These are phyloP conservation scores for Gilbertella persicaria DNA, from an alignment of 371 early-diverging fungal species.

Conservation along the genomic window DNA sequence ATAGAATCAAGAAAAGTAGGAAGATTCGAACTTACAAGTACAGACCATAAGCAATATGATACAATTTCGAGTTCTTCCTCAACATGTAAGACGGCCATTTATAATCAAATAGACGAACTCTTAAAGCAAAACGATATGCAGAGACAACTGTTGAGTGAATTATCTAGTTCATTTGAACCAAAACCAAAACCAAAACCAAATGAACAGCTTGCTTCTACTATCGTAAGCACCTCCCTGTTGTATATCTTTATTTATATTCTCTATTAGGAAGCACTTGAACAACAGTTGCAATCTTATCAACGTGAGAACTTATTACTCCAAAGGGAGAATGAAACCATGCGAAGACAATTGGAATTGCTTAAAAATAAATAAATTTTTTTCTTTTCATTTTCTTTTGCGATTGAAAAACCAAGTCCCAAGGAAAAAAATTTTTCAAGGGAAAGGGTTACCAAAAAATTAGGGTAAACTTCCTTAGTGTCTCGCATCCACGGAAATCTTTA, in stretches of 20 bases:
- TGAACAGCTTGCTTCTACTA: slow-evolving; percentile 4
- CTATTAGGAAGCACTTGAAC: slow-evolving; percentile 43
- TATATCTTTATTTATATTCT: too few species aligned
- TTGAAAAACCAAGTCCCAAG: slow-evolving; percentile 4
- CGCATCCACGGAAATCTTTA: slow-evolving; percentile 60
- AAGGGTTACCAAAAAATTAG: slow-evolving; percentile 45
- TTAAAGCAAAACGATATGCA: slow-evolving; percentile 38
- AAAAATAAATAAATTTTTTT: slow-evolving; percentile 9
- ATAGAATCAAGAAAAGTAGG: slow-evolving; percentile 30
- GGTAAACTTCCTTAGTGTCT: slow-evolving; percentile 48
- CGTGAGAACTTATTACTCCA: slow-evolving; percentile 55
- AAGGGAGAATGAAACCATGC: slow-evolving; percentile 57
- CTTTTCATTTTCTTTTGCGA: slow-evolving; percentile 12
- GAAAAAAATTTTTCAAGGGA: too few species aligned
- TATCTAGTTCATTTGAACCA: slow-evolving; percentile 12
- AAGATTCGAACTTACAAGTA: slow-evolving; percentile 29
- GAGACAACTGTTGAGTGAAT: slow-evolving; percentile 27
- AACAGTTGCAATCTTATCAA: slow-evolving; percentile 42
- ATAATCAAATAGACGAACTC: slow-evolving; percentile 37
- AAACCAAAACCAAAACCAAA: background rate
- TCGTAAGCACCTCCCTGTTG: slow-evolving; percentile 6
- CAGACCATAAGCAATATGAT: background rate
- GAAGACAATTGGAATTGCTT: slow-evolving; percentile 49
- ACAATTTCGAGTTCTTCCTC: background rate
- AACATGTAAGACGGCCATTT: slow-evolving; percentile 10